Evolutionary conservation across 2,329 filamentous ascomycete genomes (phyloP), one percentile per base, ranked within the genome.

Genomic region (Emmonsiellopsis sp.): DNA sequence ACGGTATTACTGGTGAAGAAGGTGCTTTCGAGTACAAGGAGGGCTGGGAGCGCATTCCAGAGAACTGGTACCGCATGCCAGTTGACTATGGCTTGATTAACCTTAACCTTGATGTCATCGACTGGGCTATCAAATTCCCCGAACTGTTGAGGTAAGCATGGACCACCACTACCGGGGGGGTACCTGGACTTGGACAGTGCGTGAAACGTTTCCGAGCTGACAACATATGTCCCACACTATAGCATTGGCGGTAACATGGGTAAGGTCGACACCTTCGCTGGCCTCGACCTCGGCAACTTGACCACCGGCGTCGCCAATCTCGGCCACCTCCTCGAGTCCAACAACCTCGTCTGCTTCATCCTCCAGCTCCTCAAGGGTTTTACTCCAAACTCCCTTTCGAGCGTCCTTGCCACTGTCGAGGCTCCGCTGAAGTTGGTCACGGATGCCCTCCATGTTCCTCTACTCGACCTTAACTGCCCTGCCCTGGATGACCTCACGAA

Each of bases 201-300:
- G 40, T 7, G 11, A 11, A 26, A 11, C 11, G 20, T 30, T 11
- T 10, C 5, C 15, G 2, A 38, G 40, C 35, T 49, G 40, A 49
- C 11, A 26, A 5, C 35, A 40, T 31, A 31, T 5, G 38, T 34
- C 1, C 45, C 15, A 10, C 3, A 35, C 16, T 49, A 64, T 26
- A 72, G 68, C 55, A 70, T 81, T 13, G 79, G 79, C 8, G 79
- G 79, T 8, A 81, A 81, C 58, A 72, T 73, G 5, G 76, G 78
- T 15, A 69, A 67, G 2, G 70, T 76, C 20, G 76, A 81, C 64
- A 75, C 70, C 20, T 81, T 80, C 58, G 67, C 72, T 4, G 76
- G 76, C 5, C 59, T 81, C 51, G 64, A 75, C 56, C 35, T 76
- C 1, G 54, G 57, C 1, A 64, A 77, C 52, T 35, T 78, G 11